Conservation (phyloP, 306 rosid species). For the Glycine tomentella region DNA sequence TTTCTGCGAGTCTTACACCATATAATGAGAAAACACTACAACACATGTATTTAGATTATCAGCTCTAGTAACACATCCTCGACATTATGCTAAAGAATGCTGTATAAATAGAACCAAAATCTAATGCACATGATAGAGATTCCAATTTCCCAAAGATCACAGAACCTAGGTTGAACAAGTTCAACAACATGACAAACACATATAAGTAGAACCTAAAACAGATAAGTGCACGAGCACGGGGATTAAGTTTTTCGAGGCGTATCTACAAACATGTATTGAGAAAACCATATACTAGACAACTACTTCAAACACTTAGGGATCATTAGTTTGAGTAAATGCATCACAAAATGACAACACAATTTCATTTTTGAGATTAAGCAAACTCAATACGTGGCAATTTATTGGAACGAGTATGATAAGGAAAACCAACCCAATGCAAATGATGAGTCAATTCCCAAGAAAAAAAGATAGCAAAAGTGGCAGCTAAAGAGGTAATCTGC, state of each 20-base stretch:
- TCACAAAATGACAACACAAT: too few species aligned
- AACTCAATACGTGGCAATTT: background rate
- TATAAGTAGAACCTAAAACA: background rate
- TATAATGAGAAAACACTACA: conserved; percentile 5
- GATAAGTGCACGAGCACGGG: background rate
- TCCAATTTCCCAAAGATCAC: background rate
- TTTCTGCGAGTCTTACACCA: background rate
- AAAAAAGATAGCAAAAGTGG: conserved; percentile 69
- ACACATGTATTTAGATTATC: conserved; percentile 6
- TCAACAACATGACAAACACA: background rate
- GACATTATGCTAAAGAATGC: conserved; percentile 12
- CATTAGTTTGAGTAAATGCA: background rate
- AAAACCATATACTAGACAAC: background rate
- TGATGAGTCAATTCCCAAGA: conserved; percentile 92
- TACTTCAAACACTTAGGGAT: too few species aligned
- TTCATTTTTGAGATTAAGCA: too few species aligned
- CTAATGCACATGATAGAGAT: background rate
- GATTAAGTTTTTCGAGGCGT: background rate
- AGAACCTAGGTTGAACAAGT: background rate
- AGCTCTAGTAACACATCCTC: conserved; percentile 15
- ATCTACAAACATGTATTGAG: background rate
- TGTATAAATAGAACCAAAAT: background rate
- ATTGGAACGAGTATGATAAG: background rate
- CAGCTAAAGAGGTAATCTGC: conserved; percentile 61
- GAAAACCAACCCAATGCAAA: conserved; percentile 75